Conservation (phyloP, 257 asterid genomes). For the Leonotis leonurus region DNA sequence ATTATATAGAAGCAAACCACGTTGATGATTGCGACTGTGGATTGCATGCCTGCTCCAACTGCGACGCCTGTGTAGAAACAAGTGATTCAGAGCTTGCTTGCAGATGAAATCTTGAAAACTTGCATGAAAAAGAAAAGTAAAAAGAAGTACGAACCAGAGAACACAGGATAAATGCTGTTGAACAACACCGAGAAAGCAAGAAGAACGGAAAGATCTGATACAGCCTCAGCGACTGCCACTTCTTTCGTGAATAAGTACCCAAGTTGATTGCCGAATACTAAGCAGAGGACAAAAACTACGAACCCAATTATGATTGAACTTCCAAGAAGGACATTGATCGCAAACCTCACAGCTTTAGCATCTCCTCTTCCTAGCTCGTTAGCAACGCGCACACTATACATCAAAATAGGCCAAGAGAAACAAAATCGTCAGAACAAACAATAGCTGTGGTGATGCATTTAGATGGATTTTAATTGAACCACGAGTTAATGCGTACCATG, state of each 20-base stretch:
- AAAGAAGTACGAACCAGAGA: conserved; percentile 43
- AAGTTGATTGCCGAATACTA: conserved; percentile 49
- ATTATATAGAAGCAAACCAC: conserved; percentile 47
- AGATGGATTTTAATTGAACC: background rate
- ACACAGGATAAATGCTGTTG: conserved; percentile 78
- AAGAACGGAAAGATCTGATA: conserved; percentile 58
- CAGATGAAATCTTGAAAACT: background rate
- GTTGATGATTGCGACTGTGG: conserved; percentile 46
- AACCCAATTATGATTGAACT: conserved; percentile 59
- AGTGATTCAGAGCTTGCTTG: background rate
- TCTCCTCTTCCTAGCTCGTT: conserved; percentile 90
- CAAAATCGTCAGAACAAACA: background rate
- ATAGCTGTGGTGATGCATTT: background rate
- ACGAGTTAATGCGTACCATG: conserved; percentile 40
- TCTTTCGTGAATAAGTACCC: conserved; percentile 70
- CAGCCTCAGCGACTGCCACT: conserved; percentile 46
- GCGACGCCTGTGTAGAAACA: conserved; percentile 46
- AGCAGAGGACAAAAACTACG: conserved; percentile 42
- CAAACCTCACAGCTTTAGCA: conserved; percentile 64
- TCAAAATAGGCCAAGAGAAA: background rate
- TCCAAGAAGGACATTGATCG: conserved; percentile 51
- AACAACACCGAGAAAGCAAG: conserved; percentile 77
- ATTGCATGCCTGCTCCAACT: conserved; percentile 60
- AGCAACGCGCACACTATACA: conserved; percentile 73
- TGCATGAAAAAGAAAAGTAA: background rate